A percentile compares a stretch with the other conserved stretches of the same genome.
Conservation (phyloP, 768 basidiomycete species). For the Agrocybe pediades region DNA sequence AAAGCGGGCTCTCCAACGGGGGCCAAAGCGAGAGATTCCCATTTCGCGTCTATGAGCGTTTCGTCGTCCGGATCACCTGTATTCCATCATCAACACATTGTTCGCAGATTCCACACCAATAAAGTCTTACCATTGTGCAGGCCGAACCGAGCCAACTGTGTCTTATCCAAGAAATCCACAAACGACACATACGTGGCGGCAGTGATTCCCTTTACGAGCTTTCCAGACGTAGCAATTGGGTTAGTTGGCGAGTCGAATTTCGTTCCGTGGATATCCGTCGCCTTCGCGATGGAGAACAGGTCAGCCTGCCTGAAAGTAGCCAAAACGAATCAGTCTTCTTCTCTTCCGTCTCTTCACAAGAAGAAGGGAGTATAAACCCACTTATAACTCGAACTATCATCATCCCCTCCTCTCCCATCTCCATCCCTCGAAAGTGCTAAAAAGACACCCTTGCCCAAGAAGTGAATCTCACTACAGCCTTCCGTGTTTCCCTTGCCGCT, state of each 20-base stretch:
- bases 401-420: constrained; percentile 57
- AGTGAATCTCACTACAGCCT: constrained; percentile 59
- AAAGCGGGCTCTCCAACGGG: constrained; percentile 48
- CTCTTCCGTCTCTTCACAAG: not conserved
- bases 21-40: constrained; percentile 66
- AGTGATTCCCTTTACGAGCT: constrained; percentile 44
- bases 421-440: constrained; percentile 61
- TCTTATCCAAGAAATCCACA: constrained; percentile 53
- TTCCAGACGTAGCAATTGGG: constrained; percentile 52
- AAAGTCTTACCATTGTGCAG: constrained; percentile 54
- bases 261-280: constrained; percentile 62
- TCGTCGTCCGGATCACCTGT: constrained; percentile 49
- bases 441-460: constrained; percentile 54
- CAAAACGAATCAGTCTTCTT: not conserved
- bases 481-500: constrained; percentile 49
- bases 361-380: constrained; percentile 21
- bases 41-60: constrained; percentile 63
- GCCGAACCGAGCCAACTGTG: constrained; percentile 61
- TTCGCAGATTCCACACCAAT: not conserved
- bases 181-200: constrained; percentile 60
- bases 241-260: constrained; percentile 54
- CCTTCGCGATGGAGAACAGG: constrained; percentile 55
- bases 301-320: constrained; percentile 51
- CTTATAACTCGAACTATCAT: constrained; percentile 55
- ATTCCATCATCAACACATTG: not conserved